phyloP scores from a whole-genome alignment of 2,329 filamentous ascomycete genomes.

The Cercospora sp. region DNA sequence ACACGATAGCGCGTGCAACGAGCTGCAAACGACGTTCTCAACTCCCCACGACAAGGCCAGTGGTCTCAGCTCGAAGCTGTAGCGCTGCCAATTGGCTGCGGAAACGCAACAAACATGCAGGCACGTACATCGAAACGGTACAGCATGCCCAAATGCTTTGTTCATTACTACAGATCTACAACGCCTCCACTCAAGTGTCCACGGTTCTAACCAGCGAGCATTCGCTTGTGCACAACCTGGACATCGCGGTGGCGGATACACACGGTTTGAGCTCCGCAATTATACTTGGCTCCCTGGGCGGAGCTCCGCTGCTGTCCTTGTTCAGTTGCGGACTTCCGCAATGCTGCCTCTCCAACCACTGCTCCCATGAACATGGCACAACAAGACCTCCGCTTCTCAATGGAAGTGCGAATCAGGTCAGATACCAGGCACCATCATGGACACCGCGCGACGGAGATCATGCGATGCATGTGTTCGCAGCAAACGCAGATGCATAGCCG shows the following conservation, averaged over 20 bases:
- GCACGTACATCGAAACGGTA: not conserved
- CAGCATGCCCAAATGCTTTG: not conserved
- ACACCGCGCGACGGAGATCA: not conserved
- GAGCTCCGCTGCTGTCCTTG: not conserved
- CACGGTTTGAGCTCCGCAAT: not conserved
- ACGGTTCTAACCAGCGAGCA: too few relatives aligned
- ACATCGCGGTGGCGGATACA: not conserved
- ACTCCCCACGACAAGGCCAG: not conserved
- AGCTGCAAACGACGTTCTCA: not conserved
- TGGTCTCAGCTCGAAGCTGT: not conserved
- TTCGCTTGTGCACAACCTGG: not conserved
- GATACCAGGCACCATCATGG: not conserved
- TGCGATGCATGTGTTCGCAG: not conserved
- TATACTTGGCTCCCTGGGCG: not conserved
- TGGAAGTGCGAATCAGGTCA: not conserved
- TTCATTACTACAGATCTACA: not conserved
- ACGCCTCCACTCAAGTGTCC: too few relatives aligned
- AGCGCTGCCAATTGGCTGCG: not conserved
- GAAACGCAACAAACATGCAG: not conserved
- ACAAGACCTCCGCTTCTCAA: not conserved
- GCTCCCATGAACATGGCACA: not conserved
- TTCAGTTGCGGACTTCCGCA: not conserved
- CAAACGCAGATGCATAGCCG: not conserved
- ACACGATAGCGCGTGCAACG: not conserved
- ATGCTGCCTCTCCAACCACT: not conserved